These are phyloP conservation scores for Mycena indigotica DNA, from an alignment of 768 basidiomycete genomes.

Conservation along the genomic window DNA sequence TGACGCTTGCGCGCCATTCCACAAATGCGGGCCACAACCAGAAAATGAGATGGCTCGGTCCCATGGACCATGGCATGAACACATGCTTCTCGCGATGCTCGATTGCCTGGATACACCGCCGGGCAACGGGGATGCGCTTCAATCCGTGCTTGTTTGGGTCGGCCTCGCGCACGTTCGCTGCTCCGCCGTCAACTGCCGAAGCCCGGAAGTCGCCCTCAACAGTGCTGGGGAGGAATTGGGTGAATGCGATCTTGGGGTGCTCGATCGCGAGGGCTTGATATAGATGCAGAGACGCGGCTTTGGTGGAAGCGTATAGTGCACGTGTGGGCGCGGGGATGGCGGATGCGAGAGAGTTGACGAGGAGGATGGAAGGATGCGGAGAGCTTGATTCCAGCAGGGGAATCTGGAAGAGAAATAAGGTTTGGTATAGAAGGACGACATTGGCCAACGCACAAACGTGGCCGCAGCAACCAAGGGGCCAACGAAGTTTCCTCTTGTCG, in stretches of 20 bases:
- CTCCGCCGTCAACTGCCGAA: conserved; percentile 67
- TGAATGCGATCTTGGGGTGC: conserved; percentile 68
- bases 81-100: conserved; percentile 60
- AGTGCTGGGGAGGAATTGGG: conserved; percentile 65
- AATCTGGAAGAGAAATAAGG: conserved; percentile 49
- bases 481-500: conserved; percentile 63
- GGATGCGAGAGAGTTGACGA: conserved; percentile 78
- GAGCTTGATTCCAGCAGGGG: conserved; percentile 73
- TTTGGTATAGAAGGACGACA: background rate
- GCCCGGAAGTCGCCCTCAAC: conserved; percentile 80
- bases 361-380: conserved; percentile 67
- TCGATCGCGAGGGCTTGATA: conserved; percentile 82
- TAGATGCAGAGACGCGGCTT: conserved; percentile 75
- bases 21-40: conserved; percentile 64
- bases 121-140: conserved; percentile 61
- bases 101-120: conserved; percentile 58
- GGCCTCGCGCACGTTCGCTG: conserved; percentile 37
- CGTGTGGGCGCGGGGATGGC: conserved; percentile 86
- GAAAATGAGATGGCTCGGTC: conserved; percentile 56
- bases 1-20: conserved; percentile 58
- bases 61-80: conserved; percentile 55
- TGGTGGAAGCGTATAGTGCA: conserved; percentile 80
- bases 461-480: conserved; percentile 72
- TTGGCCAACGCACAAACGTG: conserved; percentile 58
- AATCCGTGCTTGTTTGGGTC: conserved; percentile 63